Evolutionary conservation across 1,139 yeast genomes (phyloP).

Genomic region (Kazachstania sp.): DNA sequence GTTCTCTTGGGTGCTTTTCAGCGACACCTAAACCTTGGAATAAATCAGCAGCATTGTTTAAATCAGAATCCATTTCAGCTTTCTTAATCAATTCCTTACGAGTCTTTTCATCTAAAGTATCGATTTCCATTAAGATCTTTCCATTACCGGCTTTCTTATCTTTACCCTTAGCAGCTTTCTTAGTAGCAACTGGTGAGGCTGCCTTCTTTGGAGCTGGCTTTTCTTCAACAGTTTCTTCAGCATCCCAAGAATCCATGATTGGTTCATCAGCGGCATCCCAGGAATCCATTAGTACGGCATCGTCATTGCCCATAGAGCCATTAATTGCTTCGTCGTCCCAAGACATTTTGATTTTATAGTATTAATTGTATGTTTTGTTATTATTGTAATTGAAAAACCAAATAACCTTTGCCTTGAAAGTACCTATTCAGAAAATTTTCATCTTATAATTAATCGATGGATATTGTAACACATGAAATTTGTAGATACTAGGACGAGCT

Average conservation of each 20-base stretch:
- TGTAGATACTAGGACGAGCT: no score
- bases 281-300: conserved; percentile 50
- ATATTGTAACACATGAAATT: no score
- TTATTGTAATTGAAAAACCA: not conserved
- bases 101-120: conserved; percentile 54
- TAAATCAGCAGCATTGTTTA: conserved; percentile 86
- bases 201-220: conserved; percentile 33
- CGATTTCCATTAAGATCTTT: conserved; percentile 43
- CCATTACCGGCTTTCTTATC: conserved; percentile 31
- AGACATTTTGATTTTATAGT: conserved; percentile 21
- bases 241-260: conserved; percentile 83
- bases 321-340: conserved; percentile 88
- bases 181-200: conserved; percentile 34
- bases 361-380: not conserved
- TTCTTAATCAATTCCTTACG: conserved; percentile 64
- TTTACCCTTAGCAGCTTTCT: conserved; percentile 31
- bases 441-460: no score
- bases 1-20: conserved; percentile 64
- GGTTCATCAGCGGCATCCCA: conserved; percentile 86
- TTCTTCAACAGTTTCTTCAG: conserved; percentile 30
- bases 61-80: conserved; percentile 77
- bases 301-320: conserved; percentile 42
- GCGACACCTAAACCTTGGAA: conserved; percentile 79
- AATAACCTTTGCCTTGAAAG: not conserved
- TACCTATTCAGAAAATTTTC: no score